Evolutionary conservation across 805 yeast genomes (phyloP).

Genomic region (Candida easanensis): DNA sequence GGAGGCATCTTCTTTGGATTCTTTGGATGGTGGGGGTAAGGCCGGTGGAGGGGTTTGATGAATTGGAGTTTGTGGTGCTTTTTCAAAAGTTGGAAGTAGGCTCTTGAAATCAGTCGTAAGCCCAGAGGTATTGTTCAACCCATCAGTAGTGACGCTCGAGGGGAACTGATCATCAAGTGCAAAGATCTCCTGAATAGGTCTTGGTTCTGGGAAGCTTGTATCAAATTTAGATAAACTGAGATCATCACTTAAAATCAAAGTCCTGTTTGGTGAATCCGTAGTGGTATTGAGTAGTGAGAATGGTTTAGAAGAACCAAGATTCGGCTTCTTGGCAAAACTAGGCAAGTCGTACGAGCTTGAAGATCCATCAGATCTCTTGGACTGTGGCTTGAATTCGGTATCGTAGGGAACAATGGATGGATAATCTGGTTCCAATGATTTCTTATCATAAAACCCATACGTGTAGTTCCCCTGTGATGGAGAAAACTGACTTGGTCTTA

Average conservation of each 20-base stretch:
- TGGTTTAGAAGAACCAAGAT: neutral
- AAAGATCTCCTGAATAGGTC: conserved; percentile 18
- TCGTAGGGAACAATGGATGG: conserved; percentile 12
- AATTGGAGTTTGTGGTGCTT: neutral
- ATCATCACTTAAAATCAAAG: conserved; percentile 11
- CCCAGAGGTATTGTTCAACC: neutral
- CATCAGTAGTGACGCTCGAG: conserved; percentile 9
- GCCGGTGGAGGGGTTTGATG: neutral
- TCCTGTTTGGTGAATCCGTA: neutral
- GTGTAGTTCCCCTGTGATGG: conserved; percentile 3
- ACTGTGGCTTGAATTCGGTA: conserved; percentile 6
- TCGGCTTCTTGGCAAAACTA: conserved; percentile 2
- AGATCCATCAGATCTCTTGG: neutral
- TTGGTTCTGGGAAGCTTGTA: conserved; percentile 21
- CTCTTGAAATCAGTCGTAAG: neutral
- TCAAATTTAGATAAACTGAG: conserved; percentile 16
- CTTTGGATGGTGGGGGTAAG: neutral
- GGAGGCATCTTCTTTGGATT: neutral
- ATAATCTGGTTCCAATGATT: neutral
- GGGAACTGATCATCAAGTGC: conserved; percentile 13
- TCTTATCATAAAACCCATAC: neutral
- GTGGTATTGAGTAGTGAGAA: neutral
- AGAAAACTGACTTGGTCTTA: neutral
- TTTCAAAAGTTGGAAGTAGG: neutral
- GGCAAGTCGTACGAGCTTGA: conserved; percentile 4